phyloP scores from a whole-genome alignment of 805 yeast species.

The Sungouiella thailandica region DNA sequence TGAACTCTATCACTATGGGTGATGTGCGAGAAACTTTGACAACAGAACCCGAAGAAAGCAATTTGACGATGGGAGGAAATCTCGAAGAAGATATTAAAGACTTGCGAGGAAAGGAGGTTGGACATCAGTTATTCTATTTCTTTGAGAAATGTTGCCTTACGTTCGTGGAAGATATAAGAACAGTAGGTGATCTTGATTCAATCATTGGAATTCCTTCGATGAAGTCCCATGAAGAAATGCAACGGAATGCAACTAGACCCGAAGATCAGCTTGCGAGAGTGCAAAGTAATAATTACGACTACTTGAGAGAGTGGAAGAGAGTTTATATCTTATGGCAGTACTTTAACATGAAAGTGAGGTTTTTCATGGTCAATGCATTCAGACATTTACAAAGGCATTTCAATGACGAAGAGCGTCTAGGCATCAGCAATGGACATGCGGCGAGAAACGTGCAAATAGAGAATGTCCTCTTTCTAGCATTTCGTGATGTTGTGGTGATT shows the following conservation, averaged over 20 bases:
- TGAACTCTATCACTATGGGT: too few relatives aligned
- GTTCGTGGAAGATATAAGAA: too few relatives aligned
- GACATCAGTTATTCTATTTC: conserved; percentile 3
- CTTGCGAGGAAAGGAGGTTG: conserved; percentile 4
- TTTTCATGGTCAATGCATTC: conserved; percentile 7
- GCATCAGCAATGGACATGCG: too few relatives aligned
- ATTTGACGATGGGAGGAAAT: not conserved
- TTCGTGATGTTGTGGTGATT: conserved; percentile 4
- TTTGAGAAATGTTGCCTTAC: conserved; percentile 8
- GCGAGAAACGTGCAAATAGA: conserved; percentile 5
- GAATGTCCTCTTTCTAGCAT: conserved; percentile 4
- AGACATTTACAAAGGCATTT: conserved; percentile 6
- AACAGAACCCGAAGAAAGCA: not conserved
- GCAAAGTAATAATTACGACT: not conserved
- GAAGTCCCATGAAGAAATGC: too few relatives aligned
- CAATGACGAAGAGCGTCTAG: conserved; percentile 1
- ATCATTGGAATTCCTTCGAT: too few relatives aligned
- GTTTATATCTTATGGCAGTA: conserved; percentile 8
- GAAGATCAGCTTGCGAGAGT: not conserved
- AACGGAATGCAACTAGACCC: not conserved
- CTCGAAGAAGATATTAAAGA: conserved; percentile 1
- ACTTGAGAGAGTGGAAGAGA: conserved; percentile 5
- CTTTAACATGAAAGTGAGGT: conserved; percentile 10
- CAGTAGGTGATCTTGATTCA: too few relatives aligned
- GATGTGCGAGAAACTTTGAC: too few relatives aligned